Evolutionary conservation across 495 filamentous ascomycete genomes (phyloP), one percentile per base, ranked within the genome.

Genomic region (Physcia stellaris): DNA sequence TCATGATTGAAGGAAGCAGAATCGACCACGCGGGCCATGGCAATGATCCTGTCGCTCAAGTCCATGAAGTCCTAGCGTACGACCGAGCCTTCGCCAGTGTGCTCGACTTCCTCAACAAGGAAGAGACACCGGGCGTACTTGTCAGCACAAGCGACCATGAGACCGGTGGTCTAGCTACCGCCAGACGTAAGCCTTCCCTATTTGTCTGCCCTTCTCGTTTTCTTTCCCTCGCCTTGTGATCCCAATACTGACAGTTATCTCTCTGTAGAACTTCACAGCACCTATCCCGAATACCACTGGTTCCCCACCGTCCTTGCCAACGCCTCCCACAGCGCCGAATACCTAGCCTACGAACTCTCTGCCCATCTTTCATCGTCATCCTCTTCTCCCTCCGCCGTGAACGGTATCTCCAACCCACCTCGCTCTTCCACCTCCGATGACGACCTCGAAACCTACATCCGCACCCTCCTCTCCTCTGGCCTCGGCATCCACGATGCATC

Each of bases 21-120:
- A 96, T 98, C 47, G 90, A 98, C 46, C 92, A 98, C 56, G 87
- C 90, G 2, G 92, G 86, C 10, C 90, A 98, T 51, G 76, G 73
- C 37, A 98, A 98, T 49, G 90, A 98, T 53, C 90, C 90, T 1
- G 87, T 81, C 9, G 86, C 92, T 0, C 92, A 96, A 54, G 90
- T 96, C 6, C 76, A 88, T 40, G 90, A 98, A 52, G 86, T 96
- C 1, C 62, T 95, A 4, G 87, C 81, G 26, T 96, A 94, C 45
- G 90, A 96, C 62, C 77, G 71, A 52, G 71, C 88, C 0, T 87
- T 96, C 57, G 63, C 77, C 30, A 70, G 71, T 6, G 86, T 94
- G 1, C 53, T 94, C 10, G 77, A 94, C 24, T 98, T 94, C 56
- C 56, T 96, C 6, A 73, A 86, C 15, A 61, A 77, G 23, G 79